Evolutionary conservation across 345 rosid species (phyloP), one percentile per base, ranked within the genome.

Genomic region (Eutrema yunnanense): DNA sequence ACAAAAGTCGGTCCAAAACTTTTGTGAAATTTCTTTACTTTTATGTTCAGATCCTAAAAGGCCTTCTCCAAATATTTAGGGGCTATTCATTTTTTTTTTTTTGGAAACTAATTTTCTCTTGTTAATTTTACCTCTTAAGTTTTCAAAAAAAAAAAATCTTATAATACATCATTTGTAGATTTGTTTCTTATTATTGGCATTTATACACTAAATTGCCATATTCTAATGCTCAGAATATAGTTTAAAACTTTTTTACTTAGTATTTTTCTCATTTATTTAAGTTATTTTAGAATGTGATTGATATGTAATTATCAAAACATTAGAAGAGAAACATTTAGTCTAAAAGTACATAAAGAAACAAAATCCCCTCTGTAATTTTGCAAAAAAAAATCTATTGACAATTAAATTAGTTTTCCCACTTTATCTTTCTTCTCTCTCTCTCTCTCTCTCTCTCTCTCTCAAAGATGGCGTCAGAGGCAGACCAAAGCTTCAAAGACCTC

Each of bases 401-500:
- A 32, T 32, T 32, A 4, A 32, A 32, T 32, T 32, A 32, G 34
- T 33, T 47, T 41, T 51, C 60, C 52, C 62, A 75, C 69, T 75
- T 75, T 62, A 54, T 53, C 59, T 69, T 75, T 51, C 62, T 27
- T 34, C 19, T 37, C 3, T 68, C 72, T 61, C 27, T 27, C 37
- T 8, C 10, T 65, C 48, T n/a, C n/a, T n/a, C n/a, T n/a, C 40
- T 30, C 40, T 46, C 27, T 27, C 37, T 8, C 10, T 65, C 48
- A 71, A 58, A 70, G 72, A 88, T 89, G 96, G 86, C 90, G 42
- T 72, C 88, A 69, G 84, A 81, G 59, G 60, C 85, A 74, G 82
- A 80, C 78, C 87, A 86, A 77, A 78, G 72, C 81, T 59, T 80
- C 74, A 74, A 32, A 53, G 92, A 87, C 72, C 89, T 91, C 32